Evolutionary conservation across 768 basidiomycete genomes (phyloP).

Genomic region (Kwoniella bestiolae): DNA sequence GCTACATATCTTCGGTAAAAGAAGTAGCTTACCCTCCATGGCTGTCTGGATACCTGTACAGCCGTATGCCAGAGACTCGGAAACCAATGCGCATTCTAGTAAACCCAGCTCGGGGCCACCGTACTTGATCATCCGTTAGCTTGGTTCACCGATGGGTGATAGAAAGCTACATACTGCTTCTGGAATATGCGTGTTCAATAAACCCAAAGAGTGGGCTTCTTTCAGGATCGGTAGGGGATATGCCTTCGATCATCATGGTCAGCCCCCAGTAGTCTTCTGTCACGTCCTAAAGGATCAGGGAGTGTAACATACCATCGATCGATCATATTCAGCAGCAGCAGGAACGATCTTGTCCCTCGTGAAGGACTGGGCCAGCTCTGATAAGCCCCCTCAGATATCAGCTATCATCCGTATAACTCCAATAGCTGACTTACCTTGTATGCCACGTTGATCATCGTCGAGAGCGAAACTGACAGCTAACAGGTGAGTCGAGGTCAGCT

Average conservation of each 20-base stretch:
- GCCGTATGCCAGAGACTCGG: constrained; percentile 56
- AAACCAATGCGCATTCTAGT: constrained; percentile 56
- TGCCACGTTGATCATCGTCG: constrained; percentile 56
- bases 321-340: constrained; percentile 57
- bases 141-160: background rate
- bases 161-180: constrained; percentile 46
- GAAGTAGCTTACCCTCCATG: constrained; percentile 50
- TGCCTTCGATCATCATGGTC: constrained; percentile 22
- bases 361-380: constrained; percentile 53
- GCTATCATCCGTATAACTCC: background rate
- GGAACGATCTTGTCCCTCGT: constrained; percentile 53
- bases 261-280: too few species aligned
- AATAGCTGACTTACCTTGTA: constrained; percentile 44
- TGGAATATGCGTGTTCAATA: constrained; percentile 59
- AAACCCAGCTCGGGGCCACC: constrained; percentile 57
- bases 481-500: background rate
- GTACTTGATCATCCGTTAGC: constrained; percentile 36
- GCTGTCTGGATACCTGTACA: constrained; percentile 58
- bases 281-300: too few species aligned
- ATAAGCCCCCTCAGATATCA: background rate
- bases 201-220: constrained; percentile 57
- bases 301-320: constrained; percentile 51
- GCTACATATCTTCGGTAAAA: background rate
- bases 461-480: constrained; percentile 52
- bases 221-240: constrained; percentile 59